Conservation (phyloP, 257 asterid species). For the Primulina eburnea region DNA sequence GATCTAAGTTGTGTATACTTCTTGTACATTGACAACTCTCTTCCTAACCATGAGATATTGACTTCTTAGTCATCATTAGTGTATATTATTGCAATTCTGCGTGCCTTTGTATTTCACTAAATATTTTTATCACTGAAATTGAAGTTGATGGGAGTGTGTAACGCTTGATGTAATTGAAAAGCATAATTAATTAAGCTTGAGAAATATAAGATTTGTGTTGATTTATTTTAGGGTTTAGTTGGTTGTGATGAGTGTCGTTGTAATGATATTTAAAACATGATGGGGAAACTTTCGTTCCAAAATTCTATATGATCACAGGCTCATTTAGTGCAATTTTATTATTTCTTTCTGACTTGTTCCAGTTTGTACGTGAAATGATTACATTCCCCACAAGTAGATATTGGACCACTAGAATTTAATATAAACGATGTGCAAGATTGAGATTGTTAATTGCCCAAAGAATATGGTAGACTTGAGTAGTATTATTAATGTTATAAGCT, state of each 20-base stretch:
- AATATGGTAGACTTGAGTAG: neutral
- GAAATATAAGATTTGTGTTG: neutral
- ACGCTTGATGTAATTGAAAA: neutral
- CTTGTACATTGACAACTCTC: conserved; percentile 37
- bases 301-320: neutral
- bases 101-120: neutral
- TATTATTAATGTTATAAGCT: too few species aligned
- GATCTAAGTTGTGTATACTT: conserved; percentile 18
- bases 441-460: neutral
- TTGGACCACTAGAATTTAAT: neutral
- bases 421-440: neutral
- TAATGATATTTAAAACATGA: neutral
- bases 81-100: neutral
- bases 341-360: neutral
- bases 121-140: neutral
- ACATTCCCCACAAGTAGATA: neutral
- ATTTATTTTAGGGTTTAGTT: neutral
- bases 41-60: conserved; percentile 11
- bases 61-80: neutral
- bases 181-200: neutral
- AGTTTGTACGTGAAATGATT: neutral
- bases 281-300: neutral
- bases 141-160: neutral
- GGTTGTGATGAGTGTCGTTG: neutral
- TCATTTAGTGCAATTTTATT: neutral